These are phyloP conservation scores for Fallopia convolvulus DNA, from an alignment of 148 eudicot genomes.

Conservation along the genomic window DNA sequence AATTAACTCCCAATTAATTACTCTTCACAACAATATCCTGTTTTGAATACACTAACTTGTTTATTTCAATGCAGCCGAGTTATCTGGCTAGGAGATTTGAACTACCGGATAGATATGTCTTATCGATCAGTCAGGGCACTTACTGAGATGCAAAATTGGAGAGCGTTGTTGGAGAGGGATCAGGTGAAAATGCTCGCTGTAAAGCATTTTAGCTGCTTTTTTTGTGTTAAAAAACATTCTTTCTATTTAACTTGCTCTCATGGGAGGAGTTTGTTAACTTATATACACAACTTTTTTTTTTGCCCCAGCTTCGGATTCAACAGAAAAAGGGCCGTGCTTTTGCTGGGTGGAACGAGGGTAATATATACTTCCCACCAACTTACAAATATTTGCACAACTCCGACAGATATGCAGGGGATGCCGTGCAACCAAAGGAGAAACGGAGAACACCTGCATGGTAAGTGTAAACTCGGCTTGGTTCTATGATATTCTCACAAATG, in stretches of 20 bases:
- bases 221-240: not conserved
- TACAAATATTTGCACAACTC: slow-evolving; percentile 92
- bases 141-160: slow-evolving; percentile 97
- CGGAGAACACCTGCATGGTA: slow-evolving; percentile 97
- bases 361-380: slow-evolving; percentile 94
- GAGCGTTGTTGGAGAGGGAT: slow-evolving; percentile 82
- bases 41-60: slow-evolving; percentile 3
- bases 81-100: slow-evolving; percentile 97
- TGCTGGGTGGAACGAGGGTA: slow-evolving; percentile 87
- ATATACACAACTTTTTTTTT: slow-evolving; percentile 9
- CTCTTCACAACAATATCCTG: not conserved
- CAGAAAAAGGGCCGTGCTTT: slow-evolving; percentile 81
- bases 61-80: slow-evolving; percentile 52
- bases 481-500: not conserved
- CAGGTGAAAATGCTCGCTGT: slow-evolving; percentile 42
- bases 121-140: slow-evolving; percentile 93
- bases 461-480: not conserved
- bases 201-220: not conserved
- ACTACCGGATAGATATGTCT: slow-evolving; percentile 77
- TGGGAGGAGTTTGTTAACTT: not conserved
- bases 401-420: slow-evolving; percentile 86
- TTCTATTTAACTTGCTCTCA: not conserved
- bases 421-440: slow-evolving; percentile 76
- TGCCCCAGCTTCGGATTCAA: slow-evolving; percentile 64
- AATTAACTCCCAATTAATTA: not conserved